A percentile compares a stretch with the other conserved stretches of the same genome.
phyloP scores from a whole-genome alignment of 805 yeast species.

The Teunomyces funiuensis region DNA sequence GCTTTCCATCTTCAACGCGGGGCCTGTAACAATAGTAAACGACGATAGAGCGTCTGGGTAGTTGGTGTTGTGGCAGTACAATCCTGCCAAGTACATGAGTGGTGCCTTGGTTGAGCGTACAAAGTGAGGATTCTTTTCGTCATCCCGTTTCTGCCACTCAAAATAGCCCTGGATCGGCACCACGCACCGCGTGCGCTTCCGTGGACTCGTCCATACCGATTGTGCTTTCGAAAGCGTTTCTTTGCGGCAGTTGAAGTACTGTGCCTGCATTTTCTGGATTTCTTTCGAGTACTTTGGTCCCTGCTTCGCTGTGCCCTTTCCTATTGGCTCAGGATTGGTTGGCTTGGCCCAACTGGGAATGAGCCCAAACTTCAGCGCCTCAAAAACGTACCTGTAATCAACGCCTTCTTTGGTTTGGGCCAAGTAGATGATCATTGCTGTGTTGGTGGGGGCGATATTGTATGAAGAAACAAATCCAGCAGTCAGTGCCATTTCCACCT shows the following conservation, averaged over 20 bases:
- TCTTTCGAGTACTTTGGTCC: slow-evolving; percentile 30
- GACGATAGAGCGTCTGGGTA: slow-evolving; percentile 34
- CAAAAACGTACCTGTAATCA: slow-evolving; percentile 23
- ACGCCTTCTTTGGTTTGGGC: slow-evolving; percentile 5
- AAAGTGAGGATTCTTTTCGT: slow-evolving; percentile 61
- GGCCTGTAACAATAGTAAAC: slow-evolving; percentile 73
- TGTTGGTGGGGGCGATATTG: slow-evolving; percentile 63
- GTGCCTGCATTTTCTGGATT: slow-evolving; percentile 36
- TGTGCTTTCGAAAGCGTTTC: slow-evolving; percentile 55
- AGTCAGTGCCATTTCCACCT: slow-evolving; percentile 6
- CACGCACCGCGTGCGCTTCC: slow-evolving; percentile 58
- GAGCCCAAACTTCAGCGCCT: slow-evolving; percentile 78
- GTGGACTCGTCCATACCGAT: slow-evolving; percentile 57
- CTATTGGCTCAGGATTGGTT: slow-evolving; percentile 30
- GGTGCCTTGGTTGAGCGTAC: slow-evolving; percentile 52
- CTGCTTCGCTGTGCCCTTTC: slow-evolving; percentile 9
- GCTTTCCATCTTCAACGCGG: slow-evolving; percentile 48
- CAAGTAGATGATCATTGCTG: slow-evolving; percentile 42
- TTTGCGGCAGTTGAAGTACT: slow-evolving; percentile 71
- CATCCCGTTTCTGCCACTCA: slow-evolving; percentile 63
- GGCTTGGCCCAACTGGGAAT: slow-evolving; percentile 67
- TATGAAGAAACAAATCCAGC: slow-evolving; percentile 38
- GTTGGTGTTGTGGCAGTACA: slow-evolving; percentile 37
- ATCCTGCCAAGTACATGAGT: slow-evolving; percentile 62
- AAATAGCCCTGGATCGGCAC: slow-evolving; percentile 82